A percentile compares a stretch with the other conserved stretches of the same genome.
phyloP scores from a whole-genome alignment of 805 yeast genomes.

The Yarrowia sp. region DNA sequence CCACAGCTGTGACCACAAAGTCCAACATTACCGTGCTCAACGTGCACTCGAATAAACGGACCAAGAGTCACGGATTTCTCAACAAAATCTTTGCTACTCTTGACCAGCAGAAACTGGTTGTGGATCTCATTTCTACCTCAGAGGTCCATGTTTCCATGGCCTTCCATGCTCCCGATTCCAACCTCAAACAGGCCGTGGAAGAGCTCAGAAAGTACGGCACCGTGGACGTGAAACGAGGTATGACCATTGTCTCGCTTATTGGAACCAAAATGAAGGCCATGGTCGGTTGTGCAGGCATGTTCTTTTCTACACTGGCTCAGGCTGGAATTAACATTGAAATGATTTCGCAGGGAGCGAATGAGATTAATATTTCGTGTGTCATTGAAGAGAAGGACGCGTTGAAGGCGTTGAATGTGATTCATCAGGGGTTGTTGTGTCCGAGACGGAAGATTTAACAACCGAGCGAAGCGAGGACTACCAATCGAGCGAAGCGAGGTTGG shows the following conservation, averaged over 20 bases:
- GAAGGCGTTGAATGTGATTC: slow-evolving; percentile 82
- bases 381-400: slow-evolving; percentile 78
- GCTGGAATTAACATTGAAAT: slow-evolving; percentile 91
- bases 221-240: slow-evolving; percentile 80
- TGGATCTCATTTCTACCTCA: slow-evolving; percentile 92
- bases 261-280: slow-evolving; percentile 97
- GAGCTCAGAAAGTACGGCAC: slow-evolving; percentile 79
- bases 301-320: slow-evolving; percentile 92
- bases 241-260: slow-evolving; percentile 90
- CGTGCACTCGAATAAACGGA: slow-evolving; percentile 90
- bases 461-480: not conserved
- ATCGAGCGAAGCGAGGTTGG: not conserved
- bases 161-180: slow-evolving; percentile 63
- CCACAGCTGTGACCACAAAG: slow-evolving; percentile 98
- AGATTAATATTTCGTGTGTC: slow-evolving; percentile 94
- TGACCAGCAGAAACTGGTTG: slow-evolving; percentile 81
- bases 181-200: slow-evolving; percentile 66
- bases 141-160: slow-evolving; percentile 99
- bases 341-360: slow-evolving; percentile 98
- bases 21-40: slow-evolving; percentile 87
- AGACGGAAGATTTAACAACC: not conserved
- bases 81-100: slow-evolving; percentile 85
- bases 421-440: slow-evolving; percentile 56
- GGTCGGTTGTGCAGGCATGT: slow-evolving; percentile 95
- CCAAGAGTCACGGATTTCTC: slow-evolving; percentile 89